Conservation (phyloP, 2,329 filamentous ascomycete genomes). For the Penicillium sp. region DNA sequence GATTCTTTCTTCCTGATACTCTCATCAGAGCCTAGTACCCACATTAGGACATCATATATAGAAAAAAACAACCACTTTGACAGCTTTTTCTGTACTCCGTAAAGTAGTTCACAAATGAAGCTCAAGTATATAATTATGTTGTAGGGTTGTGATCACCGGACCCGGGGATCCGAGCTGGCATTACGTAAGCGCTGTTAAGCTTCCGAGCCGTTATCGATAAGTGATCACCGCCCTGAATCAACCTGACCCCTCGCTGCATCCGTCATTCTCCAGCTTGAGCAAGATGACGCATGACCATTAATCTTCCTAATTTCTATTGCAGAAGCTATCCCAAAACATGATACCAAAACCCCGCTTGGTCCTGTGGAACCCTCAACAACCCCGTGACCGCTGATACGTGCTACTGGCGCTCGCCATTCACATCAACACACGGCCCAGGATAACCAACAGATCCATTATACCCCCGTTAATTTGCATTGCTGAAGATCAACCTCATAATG, state of each 20-base stretch:
- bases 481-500: conserved; percentile 13
- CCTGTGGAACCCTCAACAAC: conserved; percentile 8
- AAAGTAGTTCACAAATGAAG: background rate
- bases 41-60: background rate
- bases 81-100: too few species aligned
- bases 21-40: background rate
- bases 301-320: conserved; percentile 3
- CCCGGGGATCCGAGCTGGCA: background rate
- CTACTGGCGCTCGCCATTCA: background rate
- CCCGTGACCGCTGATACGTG: conserved; percentile 4
- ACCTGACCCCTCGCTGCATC: conserved; percentile 23
- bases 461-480: conserved; percentile 17
- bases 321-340: conserved; percentile 4
- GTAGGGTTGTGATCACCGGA: background rate
- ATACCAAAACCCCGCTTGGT: conserved; percentile 2
- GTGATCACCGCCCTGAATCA: conserved; percentile 15
- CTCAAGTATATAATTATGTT: background rate
- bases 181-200: conserved; percentile 1
- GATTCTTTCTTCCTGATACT: background rate
- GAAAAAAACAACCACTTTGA: background rate
- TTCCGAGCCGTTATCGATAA: conserved; percentile 20
- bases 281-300: conserved; percentile 5
- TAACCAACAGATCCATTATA: background rate
- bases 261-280: conserved; percentile 11
- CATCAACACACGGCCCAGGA: background rate